These are phyloP conservation scores for Scortechinia acanthostroma DNA, from an alignment of 2,329 filamentous ascomycete genomes.

Conservation along the genomic window DNA sequence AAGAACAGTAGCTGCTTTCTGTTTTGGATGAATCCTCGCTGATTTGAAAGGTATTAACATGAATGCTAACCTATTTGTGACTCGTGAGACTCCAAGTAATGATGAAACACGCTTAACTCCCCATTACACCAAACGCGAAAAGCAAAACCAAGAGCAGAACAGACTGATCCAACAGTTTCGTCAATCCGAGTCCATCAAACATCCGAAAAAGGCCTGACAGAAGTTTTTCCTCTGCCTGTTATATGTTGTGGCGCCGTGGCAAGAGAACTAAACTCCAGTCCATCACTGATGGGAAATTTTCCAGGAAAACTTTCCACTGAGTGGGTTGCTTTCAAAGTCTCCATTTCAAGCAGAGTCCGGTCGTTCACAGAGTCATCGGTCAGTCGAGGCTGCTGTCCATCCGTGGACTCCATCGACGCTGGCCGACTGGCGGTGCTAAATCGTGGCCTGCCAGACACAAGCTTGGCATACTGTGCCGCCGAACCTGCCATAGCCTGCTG, in stretches of 20 bases:
- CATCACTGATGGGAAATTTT: conserved; percentile 19
- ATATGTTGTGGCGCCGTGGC: conserved; percentile 13
- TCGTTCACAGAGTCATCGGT: no score
- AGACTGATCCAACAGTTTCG: neutral
- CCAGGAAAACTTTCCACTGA: conserved; percentile 15
- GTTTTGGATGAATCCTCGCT: no score
- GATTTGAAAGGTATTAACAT: no score
- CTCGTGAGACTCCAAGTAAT: neutral
- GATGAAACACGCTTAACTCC: neutral
- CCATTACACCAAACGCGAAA: neutral
- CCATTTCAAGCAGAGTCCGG: neutral
- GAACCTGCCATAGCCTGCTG: no score
- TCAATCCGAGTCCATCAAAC: neutral
- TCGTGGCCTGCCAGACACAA: no score
- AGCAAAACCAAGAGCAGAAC: neutral
- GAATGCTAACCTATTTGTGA: no score
- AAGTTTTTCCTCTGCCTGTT: conserved; percentile 12
- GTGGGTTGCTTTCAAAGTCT: neutral
- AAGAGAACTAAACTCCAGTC: conserved; percentile 13
- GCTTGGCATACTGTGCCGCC: no score
- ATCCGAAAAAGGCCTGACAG: conserved; percentile 19
- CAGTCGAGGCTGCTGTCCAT: no score
- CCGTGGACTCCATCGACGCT: no score
- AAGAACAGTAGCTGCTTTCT: neutral
- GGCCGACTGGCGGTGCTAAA: no score